Conservation (phyloP, 139 green algal species). For the Chlamydomonas asymmetrica region DNA sequence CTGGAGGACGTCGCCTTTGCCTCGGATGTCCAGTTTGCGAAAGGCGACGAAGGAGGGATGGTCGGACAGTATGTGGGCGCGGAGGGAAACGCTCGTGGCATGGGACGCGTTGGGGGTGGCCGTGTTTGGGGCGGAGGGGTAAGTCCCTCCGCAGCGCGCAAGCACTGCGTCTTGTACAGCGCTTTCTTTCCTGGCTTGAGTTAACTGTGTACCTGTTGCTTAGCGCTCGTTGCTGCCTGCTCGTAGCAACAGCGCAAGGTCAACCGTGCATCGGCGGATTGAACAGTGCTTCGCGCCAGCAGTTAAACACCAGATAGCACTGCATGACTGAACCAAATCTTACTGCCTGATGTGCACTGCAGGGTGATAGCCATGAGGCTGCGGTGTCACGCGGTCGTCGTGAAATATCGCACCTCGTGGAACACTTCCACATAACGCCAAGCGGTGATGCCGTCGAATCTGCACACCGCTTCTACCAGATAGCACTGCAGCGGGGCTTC, state of each 20-base stretch:
- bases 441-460: constrained; percentile 73
- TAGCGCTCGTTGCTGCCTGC: background rate
- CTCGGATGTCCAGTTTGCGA: constrained; percentile 85
- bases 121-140: constrained; percentile 73
- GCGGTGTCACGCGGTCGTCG: constrained; percentile 70
- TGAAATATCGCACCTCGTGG: constrained; percentile 79
- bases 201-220: background rate
- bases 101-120: constrained; percentile 69
- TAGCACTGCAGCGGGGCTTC: constrained; percentile 92
- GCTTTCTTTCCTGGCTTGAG: background rate
- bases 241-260: background rate
- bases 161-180: background rate
- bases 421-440: constrained; percentile 81
- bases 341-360: background rate
- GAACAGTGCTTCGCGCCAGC: background rate
- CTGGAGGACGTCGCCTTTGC: constrained; percentile 89
- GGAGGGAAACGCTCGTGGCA: constrained; percentile 44
- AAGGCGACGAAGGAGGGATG: constrained; percentile 76
- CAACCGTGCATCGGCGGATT: background rate
- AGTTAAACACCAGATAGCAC: background rate
- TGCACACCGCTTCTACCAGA: constrained; percentile 74
- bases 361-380: constrained; percentile 86
- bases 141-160: background rate
- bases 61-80: constrained; percentile 89
- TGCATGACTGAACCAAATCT: background rate